Evolutionary conservation across 2,329 filamentous ascomycete genomes (phyloP).

Genomic region (Pochonia chlamydosporia): DNA sequence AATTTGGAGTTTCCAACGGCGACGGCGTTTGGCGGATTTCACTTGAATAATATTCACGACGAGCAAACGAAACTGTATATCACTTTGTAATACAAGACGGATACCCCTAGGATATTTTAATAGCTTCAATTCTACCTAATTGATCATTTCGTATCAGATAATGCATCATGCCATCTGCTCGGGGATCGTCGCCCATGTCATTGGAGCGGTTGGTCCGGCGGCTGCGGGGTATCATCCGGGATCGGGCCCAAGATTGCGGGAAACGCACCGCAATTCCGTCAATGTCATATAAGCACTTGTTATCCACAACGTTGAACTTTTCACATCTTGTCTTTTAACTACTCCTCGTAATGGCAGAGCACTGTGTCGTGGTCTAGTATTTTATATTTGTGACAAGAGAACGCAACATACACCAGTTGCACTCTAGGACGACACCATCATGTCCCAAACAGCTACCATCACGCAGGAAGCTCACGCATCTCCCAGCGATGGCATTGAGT

Average conservation of each 20-base stretch:
- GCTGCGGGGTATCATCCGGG: background rate
- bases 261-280: background rate
- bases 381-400: background rate
- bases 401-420: background rate
- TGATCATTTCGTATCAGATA: too few species aligned
- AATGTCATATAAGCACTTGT: background rate
- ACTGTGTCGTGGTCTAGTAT: too few species aligned
- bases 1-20: too few species aligned
- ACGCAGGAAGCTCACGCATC: background rate
- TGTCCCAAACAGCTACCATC: background rate
- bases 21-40: too few species aligned
- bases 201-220: background rate
- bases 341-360: too few species aligned
- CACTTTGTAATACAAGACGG: too few species aligned
- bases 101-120: too few species aligned
- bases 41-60: too few species aligned
- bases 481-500: background rate
- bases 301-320: too few species aligned
- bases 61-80: background rate
- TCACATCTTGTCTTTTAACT: too few species aligned
- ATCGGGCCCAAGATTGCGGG: background rate
- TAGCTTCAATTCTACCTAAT: too few species aligned
- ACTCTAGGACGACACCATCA: background rate
- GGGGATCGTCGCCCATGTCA: background rate
- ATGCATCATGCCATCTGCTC: background rate